Base-by-base conservation (phyloP, 495 filamentous ascomycete genomes). In the Penicillium macrosclerotiorum region DNA sequence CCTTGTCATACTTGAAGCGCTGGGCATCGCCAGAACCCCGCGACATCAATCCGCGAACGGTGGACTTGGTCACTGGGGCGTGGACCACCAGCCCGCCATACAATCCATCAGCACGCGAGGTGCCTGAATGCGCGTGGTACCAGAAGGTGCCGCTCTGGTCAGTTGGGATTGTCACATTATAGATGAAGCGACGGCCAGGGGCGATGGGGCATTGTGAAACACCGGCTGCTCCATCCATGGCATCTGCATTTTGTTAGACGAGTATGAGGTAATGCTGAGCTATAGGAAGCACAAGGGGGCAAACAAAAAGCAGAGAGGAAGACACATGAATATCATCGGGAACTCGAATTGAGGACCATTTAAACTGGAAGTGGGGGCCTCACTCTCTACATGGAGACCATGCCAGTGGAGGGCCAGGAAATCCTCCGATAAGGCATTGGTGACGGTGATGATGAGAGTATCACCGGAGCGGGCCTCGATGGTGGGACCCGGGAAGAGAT, bases 101-200 rank as follows among this genome's bases (percentile, higher is more conserved):
- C 13, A 89, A 69, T 8, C 88, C 88, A 61, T 93, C 88, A 5
- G 83, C 83, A 37, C 88, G 83, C 55, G 84, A 80, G 5, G 77
- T 77, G 23, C 71, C 72, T 6, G 74, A 66, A 57, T 91, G 87
- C 2, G 84, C 85, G 63, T 91, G 87, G 57, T 90, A 90, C 88
- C 88, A 91, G 64, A 88, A 91, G 1, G 86, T 89, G 13, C 87
- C 87, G 5, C 80, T 80, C 62, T 90, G 83, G 48, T 85, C 69
- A 14, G 79, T 57, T 64, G 88, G 58, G 60, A 89, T 86, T 11
- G 82, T 85, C 57, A 93, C 82, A 59, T 89, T 84, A 55, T 90
- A 90, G n/a, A 73, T 78, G 43, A 90, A 83, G 27, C 67, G 75
- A 24, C 64, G 59, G 6, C 86, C 88, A 0, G 86, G 81, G 4